Percentiles rank a stretch among this genome's conserved stretches.
These are phyloP conservation scores for Rhodosporidiobolus odoratus DNA, from an alignment of 768 basidiomycete genomes.

Conservation along the genomic window DNA sequence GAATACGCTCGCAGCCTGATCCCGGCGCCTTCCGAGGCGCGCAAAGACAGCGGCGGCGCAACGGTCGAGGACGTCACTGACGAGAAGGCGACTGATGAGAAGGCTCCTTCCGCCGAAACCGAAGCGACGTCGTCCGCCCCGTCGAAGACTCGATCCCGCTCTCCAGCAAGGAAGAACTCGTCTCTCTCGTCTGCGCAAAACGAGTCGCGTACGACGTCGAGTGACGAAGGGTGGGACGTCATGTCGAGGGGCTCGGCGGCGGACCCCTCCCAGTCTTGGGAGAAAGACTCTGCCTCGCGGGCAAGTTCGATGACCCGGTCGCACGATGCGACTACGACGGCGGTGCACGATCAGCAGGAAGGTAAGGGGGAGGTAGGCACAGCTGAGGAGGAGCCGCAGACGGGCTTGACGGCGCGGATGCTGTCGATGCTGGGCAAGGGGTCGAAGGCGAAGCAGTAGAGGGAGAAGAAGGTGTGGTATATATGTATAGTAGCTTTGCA, in stretches of 20 bases:
- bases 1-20: constrained; percentile 63
- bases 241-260: constrained; percentile 24
- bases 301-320: constrained; percentile 1
- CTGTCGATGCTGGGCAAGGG: constrained; percentile 20
- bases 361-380: background rate
- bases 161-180: background rate
- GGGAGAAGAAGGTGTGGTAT: background rate
- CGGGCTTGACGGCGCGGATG: constrained; percentile 9
- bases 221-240: constrained; percentile 32
- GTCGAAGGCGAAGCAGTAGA: background rate
- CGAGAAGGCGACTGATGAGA: background rate
- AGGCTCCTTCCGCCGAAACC: background rate
- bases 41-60: background rate
- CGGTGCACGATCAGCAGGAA: background rate
- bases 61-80: background rate
- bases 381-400: background rate
- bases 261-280: constrained; percentile 9
- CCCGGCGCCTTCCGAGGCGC: constrained; percentile 8
- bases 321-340: background rate
- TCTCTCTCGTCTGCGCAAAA: background rate
- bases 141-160: background rate
- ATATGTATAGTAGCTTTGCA: no score
- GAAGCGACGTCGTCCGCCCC: background rate
- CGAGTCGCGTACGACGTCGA: constrained; percentile 19
- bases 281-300: constrained; percentile 1